Evolutionary conservation across 768 basidiomycete species (phyloP), one percentile per base, ranked within the genome.

Genomic region (Collybiopsis luxurians): DNA sequence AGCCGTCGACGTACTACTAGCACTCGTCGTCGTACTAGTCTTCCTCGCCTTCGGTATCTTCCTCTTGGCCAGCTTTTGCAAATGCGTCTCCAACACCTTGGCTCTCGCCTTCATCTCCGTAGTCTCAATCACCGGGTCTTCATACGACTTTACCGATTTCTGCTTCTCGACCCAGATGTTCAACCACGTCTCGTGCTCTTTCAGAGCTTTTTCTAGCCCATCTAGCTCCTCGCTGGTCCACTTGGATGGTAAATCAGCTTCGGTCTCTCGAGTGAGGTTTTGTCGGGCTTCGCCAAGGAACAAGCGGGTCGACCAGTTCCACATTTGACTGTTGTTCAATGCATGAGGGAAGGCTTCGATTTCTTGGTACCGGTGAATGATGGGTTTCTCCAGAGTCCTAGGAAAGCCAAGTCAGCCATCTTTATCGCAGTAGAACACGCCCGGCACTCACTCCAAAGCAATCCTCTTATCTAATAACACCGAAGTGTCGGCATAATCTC

Each of bases 221-320:
- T 89, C 87, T 15, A 98, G 79, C 69, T 99, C 97, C n/a, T 86
- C 89, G 15, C 76, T 68, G 0, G 94, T 95, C 84, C 89, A 97
- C 67, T 90, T 91, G 0, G 88, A 85, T 0, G 84, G 85, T 6
- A 85, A 71, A 4, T 79, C 86, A 0, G 76, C 79, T 10, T 78
- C 77, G 13, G 77, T 72, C 61, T 90, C 90, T 2, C 73, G 71
- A 2, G 91, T 91, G 43, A 89, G 72, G 69, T 96, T 95, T 56
- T 77, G 67, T 5, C 78, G 78, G 23, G 95, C 95, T 53, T 93
- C 89, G 0, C 78, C 73, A 27, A 97, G 79, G 87, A 98, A 99
- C n/a, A 90, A 69, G 15, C 79, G 86, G 57, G 84, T 90, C 71
- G 80, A 87, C 90, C 84, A 99, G 73, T 85, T 93, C 89, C 85